Base-by-base conservation (phyloP, 177 flowering plant genomes). In the Vitis hybrid region DNA sequence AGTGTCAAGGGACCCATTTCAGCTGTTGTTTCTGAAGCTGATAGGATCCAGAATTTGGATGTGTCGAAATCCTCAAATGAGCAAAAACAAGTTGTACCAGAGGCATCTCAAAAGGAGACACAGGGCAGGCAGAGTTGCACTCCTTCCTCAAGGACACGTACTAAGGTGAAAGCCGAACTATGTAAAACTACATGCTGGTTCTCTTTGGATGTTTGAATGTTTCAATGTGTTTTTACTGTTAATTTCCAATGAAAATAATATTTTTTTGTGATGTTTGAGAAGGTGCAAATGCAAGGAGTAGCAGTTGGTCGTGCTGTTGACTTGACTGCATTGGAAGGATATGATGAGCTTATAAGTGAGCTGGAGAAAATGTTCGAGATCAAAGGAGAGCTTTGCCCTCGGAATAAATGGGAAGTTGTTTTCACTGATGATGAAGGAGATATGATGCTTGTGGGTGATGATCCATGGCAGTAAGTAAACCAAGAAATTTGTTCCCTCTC, bases 261-360 rank as follows among this genome's bases (percentile, higher is more conserved):
- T 3, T 49, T 64, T 49, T 14, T 66, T 63, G 26, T 17, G 45
- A 39, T 17, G 60, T n/a, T 70, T 65, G 14, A 23, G 4, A 65
- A 92, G 96, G 97, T 92, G 34, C 93, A 87, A 75, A 92, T 85
- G 94, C 92, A 89, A 77, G 98, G 98, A 30, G 72, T 81, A 55
- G 91, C 90, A 39, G 87, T 89, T 68, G 93, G 91, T 26, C 82
- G 95, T 13, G 88, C 94, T 11, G 87, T 93, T 69, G 97, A 93
- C 74, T 80, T 93, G 68, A 75, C 83, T 2, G 66, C 71, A 4
- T 73, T 89, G 56, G 70, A 71, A 48, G 84, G 85, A 9, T 93
- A 91, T 50, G 75, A 79, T 57, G 85, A 89, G 21, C 84, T 93
- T 18, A 76, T 82, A 3, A 63, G 73, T 52, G 94, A 88, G 74